Base-by-base conservation (phyloP, 2,329 filamentous ascomycete species). In the Penicillium sp. region DNA sequence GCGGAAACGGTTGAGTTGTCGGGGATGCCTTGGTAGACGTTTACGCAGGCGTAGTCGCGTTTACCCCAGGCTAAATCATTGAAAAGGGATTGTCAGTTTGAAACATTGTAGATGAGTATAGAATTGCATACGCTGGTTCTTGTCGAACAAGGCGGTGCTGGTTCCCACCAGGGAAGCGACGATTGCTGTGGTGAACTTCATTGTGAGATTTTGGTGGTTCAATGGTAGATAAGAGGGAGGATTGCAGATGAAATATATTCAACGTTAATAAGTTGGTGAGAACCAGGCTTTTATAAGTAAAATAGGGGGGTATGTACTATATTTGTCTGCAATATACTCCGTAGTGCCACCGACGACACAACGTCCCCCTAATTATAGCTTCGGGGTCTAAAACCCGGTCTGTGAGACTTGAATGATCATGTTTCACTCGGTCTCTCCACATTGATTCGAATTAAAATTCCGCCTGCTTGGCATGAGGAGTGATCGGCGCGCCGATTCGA, bases 11-110 rank as follows among this genome's bases (percentile, higher is more conserved):
- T 69, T 3, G 70, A 66, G 59, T 70, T 62, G 13, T 73, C 70
- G 8, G 70, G 69, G 29, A 70, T 67, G 39, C 70, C 70, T 43
- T 72, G 70, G 62, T 63, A 70, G 53, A 71, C 67, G 44, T 73
- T 73, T 27, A 73, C 36, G 43, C 70, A 73, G 55, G 64, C 23
- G 55, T 73, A 73, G 50, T 73, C 70, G 23, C 70, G 68, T 38
- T 72, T 73, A 33, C 70, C 70, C 70, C 70, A 73, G 1, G 70
- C 70, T 73, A 36, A 17, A 51, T 15, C 17, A 21, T 21, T 13
- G 15, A 6, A 25, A n/a, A 27, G 13, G 12, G 5, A 31, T 13
- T 38, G 23, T 60, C 19, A 62, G 45, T 35, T 19, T 29, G 6
- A 2, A n/a, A 19, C 5, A 6, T 33, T 35, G 19, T 2, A 7